A percentile compares a stretch with the other conserved stretches of the same genome.
These are phyloP conservation scores for Corymbia citriodora DNA, from an alignment of 441 rosid species.

Conservation along the genomic window DNA sequence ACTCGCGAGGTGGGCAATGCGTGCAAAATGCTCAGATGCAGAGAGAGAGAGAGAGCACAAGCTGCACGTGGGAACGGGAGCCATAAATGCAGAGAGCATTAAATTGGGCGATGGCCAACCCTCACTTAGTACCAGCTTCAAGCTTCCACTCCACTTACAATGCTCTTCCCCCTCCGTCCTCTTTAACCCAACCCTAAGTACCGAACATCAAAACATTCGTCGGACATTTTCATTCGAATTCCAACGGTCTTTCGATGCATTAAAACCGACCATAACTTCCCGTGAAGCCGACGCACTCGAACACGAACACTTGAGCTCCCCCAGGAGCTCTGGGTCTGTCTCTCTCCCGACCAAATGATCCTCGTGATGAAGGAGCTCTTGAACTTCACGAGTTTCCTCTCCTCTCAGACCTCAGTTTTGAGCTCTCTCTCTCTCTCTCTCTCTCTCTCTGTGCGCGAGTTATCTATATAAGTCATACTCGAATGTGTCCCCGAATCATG, in stretches of 20 bases:
- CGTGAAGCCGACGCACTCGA: constrained; percentile 38
- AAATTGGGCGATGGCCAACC: no score
- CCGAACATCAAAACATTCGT: neutral
- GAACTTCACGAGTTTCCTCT: constrained; percentile 78
- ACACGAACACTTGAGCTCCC: constrained; percentile 13
- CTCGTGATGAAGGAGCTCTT: constrained; percentile 98
- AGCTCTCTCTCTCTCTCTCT: constrained; percentile 45
- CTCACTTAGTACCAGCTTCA: neutral
- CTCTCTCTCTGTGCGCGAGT: constrained; percentile 23
- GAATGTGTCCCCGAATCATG: constrained; percentile 27
- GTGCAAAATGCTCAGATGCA: neutral
- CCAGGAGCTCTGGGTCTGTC: constrained; percentile 5
- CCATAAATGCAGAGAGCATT: neutral
- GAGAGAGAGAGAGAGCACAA: neutral
- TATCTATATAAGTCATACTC: constrained; percentile 35
- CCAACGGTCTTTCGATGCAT: constrained; percentile 12
- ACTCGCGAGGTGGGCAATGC: neutral
- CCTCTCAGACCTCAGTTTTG: constrained; percentile 29
- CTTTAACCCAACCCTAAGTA: neutral
- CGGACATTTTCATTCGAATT: neutral
- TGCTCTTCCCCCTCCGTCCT: neutral
- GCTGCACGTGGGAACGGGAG: neutral
- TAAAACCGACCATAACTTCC: constrained; percentile 45
- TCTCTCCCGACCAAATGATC: constrained; percentile 23
- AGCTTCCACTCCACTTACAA: neutral